Percentiles rank a stretch among this genome's conserved stretches.
Conservation (phyloP, 495 filamentous ascomycete species). For the Lindgomyces ingoldianus region DNA sequence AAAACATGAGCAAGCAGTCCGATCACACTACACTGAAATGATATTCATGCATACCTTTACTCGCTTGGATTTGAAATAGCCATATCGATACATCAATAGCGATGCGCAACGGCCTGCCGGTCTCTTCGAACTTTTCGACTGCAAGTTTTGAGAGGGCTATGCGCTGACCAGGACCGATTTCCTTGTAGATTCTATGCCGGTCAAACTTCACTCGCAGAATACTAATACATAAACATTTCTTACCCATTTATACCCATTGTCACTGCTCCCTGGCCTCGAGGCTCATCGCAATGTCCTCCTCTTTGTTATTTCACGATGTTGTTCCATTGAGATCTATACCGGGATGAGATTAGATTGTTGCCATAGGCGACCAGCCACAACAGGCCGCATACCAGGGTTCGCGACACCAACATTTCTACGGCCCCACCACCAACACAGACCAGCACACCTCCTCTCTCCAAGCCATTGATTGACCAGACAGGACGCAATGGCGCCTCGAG, state of each 20-base stretch:
- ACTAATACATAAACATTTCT: background rate
- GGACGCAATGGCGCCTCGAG: constrained; percentile 7
- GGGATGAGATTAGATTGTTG: constrained; percentile 27
- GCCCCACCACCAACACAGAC: constrained; percentile 2
- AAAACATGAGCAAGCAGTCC: constrained; percentile 3
- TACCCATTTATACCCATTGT: constrained; percentile 48
- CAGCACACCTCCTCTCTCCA: no score
- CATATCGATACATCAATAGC: constrained; percentile 97
- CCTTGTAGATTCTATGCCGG: constrained; percentile 72
- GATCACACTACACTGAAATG: background rate
- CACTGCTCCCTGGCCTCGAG: background rate
- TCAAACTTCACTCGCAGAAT: constrained; percentile 4
- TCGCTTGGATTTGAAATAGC: constrained; percentile 90
- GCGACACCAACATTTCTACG: background rate
- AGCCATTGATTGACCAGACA: no score
- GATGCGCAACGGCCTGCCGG: constrained; percentile 72
- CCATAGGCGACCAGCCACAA: constrained; percentile 12
- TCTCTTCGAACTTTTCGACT: constrained; percentile 68
- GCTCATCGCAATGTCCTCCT: background rate
- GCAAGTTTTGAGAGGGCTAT: constrained; percentile 83
- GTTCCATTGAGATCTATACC: background rate
- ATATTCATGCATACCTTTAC: constrained; percentile 55
- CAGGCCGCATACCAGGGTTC: background rate
- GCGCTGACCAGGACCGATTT: constrained; percentile 79
- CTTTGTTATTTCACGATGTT: background rate